Conservation (phyloP, 2,329 filamentous ascomycete genomes). For the Fusarium sp. region DNA sequence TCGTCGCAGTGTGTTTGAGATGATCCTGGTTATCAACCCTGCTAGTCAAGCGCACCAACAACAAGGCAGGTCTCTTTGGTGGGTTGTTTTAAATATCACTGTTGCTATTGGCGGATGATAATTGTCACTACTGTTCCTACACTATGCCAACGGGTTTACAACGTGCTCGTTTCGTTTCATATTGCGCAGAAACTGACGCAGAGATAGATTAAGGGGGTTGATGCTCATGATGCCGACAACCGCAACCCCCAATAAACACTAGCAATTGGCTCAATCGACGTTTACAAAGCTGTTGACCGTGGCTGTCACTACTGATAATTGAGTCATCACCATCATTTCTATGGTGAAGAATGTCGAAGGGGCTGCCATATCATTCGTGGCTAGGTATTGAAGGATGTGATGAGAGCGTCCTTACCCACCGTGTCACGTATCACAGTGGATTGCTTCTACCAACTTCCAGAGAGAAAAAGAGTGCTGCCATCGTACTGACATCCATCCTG, state of each 20-base stretch:
- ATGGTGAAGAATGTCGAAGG: background rate
- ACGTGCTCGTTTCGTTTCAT: conserved; percentile 27
- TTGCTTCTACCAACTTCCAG: too few species aligned
- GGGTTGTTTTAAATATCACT: conserved; percentile 31
- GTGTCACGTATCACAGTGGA: too few species aligned
- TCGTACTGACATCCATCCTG: too few species aligned
- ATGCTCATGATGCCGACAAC: background rate
- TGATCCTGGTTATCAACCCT: background rate
- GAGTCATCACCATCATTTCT: background rate
- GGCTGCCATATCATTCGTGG: background rate
- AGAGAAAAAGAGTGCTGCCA: too few species aligned
- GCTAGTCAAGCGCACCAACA: conserved; percentile 23
- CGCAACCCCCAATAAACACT: background rate
- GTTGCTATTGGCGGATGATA: conserved; percentile 30
- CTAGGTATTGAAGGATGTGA: background rate
- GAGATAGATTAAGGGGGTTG: conserved; percentile 17
- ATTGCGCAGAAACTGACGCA: background rate
- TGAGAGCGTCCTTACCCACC: background rate
- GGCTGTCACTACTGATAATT: background rate
- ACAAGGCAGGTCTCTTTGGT: background rate
- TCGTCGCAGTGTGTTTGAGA: conserved; percentile 8
- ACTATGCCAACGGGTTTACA: background rate
- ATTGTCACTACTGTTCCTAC: background rate
- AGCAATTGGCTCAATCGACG: background rate
- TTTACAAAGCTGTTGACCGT: background rate